Base-by-base conservation (phyloP, 306 rosid genomes). In the Dalbergia oliveri region DNA sequence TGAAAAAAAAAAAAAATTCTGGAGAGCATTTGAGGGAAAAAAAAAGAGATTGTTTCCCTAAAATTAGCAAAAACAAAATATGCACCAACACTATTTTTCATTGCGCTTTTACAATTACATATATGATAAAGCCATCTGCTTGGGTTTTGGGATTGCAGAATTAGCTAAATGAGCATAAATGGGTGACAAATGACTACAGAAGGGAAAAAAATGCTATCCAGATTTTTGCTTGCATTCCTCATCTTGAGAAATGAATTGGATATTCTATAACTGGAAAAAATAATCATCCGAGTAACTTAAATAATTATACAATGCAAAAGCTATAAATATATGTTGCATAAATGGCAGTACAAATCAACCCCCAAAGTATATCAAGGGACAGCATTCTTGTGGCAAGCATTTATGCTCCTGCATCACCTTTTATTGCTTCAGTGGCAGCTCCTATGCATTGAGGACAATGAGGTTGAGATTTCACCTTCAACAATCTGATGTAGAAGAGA, bases 191-290 rank as follows among this genome's bases (percentile, higher is more conserved):
- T 39, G 18, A 39, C 58, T 66, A 2, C n/a, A 67, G 34, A 43
- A 26, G 33, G 5, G 31, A 3, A 14, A 14, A 26, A 68, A 58
- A 33, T 58, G 50, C 51, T 45, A 33, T 50, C 37, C n/a, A 45
- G 21, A 44, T 57, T 58, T 69, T 34, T 9, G 37, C 35, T 72
- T 82, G 87, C 50, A 43, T 31, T 59, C 74, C 51, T 53, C 50
- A 67, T 69, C 41, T 67, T 12, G 85, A 84, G 77, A 87, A 91
- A 78, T 88, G 41, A 57, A 76, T 69, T 53, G 44, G 54, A 75
- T 53, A 75, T 65, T 70, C 66, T 56, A 60, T 69, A 61, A 45
- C 5, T 16, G 15, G 50, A 50, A 65, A 61, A n/a, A 67, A 62
- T 56, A 47, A 71, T 49, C 69, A 66, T 66, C 80, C 88, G 77